phyloP scores from a whole-genome alignment of 345 rosid species.

The Rhodamnia argentea region DNA sequence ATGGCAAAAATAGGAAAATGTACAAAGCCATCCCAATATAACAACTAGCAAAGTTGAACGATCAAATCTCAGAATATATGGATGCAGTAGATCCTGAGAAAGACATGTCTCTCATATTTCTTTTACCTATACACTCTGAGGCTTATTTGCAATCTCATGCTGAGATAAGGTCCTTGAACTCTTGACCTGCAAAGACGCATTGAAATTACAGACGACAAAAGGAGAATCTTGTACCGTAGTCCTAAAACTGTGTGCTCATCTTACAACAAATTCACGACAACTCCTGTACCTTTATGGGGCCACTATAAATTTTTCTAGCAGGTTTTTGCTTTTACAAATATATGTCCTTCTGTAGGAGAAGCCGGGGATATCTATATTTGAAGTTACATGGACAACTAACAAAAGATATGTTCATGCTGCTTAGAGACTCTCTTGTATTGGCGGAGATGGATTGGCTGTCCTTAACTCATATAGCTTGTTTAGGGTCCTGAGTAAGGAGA shows the following conservation, averaged over 20 bases:
- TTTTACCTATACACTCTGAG: background rate
- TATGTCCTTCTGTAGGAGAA: background rate
- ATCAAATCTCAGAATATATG: background rate
- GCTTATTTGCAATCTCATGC: background rate
- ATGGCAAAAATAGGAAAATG: background rate
- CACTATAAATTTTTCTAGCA: background rate
- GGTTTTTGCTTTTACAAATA: background rate
- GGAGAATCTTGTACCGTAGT: background rate
- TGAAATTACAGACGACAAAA: background rate
- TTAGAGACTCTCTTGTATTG: background rate
- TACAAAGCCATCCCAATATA: background rate
- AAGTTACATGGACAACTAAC: background rate
- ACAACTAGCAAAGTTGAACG: background rate
- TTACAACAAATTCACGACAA: background rate
- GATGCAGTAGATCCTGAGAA: background rate
- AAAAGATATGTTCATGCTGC: background rate
- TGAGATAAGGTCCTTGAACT: background rate
- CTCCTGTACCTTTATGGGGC: background rate
- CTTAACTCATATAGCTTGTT: background rate
- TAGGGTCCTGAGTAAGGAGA: background rate
- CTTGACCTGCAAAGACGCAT: background rate
- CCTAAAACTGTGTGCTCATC: background rate
- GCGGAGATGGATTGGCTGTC: background rate
- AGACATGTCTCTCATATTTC: background rate
- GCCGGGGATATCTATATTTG: background rate